phyloP scores from a whole-genome alignment of 768 basidiomycete species.

The Crepidotus variabilis region DNA sequence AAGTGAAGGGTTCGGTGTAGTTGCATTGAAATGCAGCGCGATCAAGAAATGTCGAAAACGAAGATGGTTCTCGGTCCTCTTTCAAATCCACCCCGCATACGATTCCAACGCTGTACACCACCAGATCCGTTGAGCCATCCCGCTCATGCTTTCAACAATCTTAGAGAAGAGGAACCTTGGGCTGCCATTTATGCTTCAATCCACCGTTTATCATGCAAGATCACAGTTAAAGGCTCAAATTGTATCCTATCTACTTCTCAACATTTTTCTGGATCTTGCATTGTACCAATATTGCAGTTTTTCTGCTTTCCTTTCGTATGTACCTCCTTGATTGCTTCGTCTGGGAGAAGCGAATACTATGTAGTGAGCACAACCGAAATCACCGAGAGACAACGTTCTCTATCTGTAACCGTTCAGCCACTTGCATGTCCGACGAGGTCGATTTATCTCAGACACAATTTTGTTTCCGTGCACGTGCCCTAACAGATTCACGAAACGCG shows the following conservation, averaged over 20 bases:
- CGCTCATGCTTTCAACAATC: not conserved
- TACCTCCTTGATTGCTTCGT: not conserved
- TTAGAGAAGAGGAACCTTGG: not conserved
- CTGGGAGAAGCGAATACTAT: too few species aligned
- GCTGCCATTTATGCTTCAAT: not conserved
- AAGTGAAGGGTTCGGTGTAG: not conserved
- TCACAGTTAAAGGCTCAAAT: not conserved
- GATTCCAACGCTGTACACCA: not conserved
- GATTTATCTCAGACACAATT: not conserved
- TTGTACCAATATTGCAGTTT: not conserved
- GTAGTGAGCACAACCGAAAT: too few species aligned
- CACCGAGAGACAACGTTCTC: too few species aligned
- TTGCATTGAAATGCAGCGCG: not conserved
- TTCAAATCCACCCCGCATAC: not conserved
- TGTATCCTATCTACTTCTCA: not conserved
- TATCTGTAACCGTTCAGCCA: too few species aligned
- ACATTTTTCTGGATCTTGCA: not conserved
- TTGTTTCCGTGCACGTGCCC: not conserved
- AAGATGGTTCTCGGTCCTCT: not conserved
- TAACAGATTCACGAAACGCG: constrained; percentile 5
- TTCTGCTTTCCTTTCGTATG: not conserved
- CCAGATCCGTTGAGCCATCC: not conserved
- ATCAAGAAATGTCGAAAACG: not conserved
- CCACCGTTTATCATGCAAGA: not conserved
- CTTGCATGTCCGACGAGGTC: not conserved